Evolutionary conservation across 805 yeast species (phyloP), one percentile per base, ranked within the genome.

Genomic region (Teunomyces kruisii): DNA sequence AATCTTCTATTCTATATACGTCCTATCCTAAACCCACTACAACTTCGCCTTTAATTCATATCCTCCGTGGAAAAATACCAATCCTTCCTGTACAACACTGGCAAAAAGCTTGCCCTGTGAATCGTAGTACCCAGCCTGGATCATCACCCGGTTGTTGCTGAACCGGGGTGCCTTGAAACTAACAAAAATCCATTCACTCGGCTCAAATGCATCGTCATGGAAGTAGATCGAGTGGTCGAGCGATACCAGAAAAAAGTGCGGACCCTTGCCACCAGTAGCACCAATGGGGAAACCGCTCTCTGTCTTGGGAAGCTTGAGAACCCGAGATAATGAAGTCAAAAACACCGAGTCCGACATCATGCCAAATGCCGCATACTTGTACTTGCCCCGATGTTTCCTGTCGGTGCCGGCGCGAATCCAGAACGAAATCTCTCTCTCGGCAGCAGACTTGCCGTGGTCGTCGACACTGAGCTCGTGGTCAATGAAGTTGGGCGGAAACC

Each of bases 191-290:
- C 72, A 67, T 6, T 62, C 50, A 10, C 58, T 57, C 7, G 69
- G 69, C 40, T 65, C 66, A 47, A 67, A 65, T 22, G 53, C 57
- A 41, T 61, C 68, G 42, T 67, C 71, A 47, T 67, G 72, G 49
- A 67, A 64, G 43, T 58, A 67, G 6, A 67, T 54, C 5, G 65
- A 54, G 44, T 67, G 72, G 49, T 67, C 72, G 28, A 67, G 53
- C 6, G 68, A 61, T 1, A 66, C 60, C 12, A 63, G 56, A 36
- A 67, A 65, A 44, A 61, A 65, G 46, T 64, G 54, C 10, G 54
- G 50, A 9, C 58, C 59, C 19, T 46, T 48, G 3, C 64, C 66
- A 4, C 65, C 67, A 27, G 51, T 57, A 6, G 32, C 10, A 3
- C 26, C 32, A 15, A 47, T 39, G n/a, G 56, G 53, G 12, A 53